phyloP scores from a whole-genome alignment of 257 asterid genomes.

The Nicotiana attenuata region DNA sequence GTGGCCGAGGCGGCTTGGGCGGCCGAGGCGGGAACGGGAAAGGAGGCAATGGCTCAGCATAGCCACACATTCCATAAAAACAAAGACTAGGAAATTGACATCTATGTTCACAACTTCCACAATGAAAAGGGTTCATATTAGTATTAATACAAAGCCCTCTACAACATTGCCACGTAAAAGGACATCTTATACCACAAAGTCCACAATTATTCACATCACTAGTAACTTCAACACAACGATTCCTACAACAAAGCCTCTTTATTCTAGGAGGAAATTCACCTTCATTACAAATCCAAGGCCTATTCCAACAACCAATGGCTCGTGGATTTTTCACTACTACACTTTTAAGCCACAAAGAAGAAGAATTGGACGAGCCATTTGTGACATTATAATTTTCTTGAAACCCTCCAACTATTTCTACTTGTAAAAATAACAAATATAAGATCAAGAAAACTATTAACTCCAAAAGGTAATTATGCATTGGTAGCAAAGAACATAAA shows the following conservation, averaged over 20 bases:
- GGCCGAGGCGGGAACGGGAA: slow-evolving; percentile 42
- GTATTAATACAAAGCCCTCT: slow-evolving; percentile 42
- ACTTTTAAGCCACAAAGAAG: slow-evolving; percentile 35
- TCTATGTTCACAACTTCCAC: slow-evolving; percentile 48
- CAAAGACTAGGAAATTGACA: slow-evolving; percentile 45
- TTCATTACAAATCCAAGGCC: slow-evolving; percentile 64
- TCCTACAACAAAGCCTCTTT: slow-evolving; percentile 42
- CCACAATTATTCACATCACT: slow-evolving; percentile 67
- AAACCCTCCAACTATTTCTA: background rate
- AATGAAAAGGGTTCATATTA: slow-evolving; percentile 44
- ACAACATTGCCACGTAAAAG: slow-evolving; percentile 61
- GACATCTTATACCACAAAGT: slow-evolving; percentile 54
- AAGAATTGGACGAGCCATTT: slow-evolving; percentile 19
- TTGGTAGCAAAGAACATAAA: background rate
- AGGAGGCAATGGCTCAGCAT: slow-evolving; percentile 49
- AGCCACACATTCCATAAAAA: slow-evolving; percentile 54
- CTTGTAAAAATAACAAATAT: background rate
- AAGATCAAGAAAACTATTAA: background rate
- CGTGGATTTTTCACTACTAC: slow-evolving; percentile 26
- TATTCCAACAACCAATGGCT: slow-evolving; percentile 38
- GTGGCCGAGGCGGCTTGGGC: slow-evolving; percentile 16
- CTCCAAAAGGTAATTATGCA: background rate
- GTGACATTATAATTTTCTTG: slow-evolving; percentile 14
- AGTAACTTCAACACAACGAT: slow-evolving; percentile 54
- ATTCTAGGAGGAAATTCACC: slow-evolving; percentile 17